These are phyloP conservation scores for Fraxinus angustifolia DNA, from an alignment of 305 asterid species.

Conservation along the genomic window DNA sequence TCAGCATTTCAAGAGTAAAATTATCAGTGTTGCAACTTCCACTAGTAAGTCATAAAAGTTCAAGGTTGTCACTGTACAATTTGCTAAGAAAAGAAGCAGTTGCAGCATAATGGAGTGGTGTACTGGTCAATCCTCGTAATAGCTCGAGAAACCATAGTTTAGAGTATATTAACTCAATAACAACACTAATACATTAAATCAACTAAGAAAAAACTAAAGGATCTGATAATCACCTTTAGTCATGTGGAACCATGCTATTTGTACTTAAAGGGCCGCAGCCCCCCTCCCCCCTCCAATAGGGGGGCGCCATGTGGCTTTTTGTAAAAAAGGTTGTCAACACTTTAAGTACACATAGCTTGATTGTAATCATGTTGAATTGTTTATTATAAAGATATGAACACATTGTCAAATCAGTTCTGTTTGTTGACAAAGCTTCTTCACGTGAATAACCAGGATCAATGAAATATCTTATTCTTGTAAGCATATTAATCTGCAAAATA, in stretches of 20 bases:
- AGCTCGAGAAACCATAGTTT: background rate
- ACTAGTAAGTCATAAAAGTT: conserved; percentile 29
- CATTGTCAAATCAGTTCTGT: conserved; percentile 49
- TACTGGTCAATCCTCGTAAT: conserved; percentile 45
- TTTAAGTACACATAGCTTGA: too few species aligned
- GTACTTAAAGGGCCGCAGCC: too few species aligned
- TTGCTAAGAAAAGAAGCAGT: conserved; percentile 57
- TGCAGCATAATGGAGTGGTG: conserved; percentile 50
- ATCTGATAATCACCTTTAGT: conserved; percentile 32
- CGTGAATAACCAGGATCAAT: conserved; percentile 60
- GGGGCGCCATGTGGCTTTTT: too few species aligned
- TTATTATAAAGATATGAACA: conserved; percentile 27
- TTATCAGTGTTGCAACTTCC: conserved; percentile 28
- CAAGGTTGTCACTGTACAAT: conserved; percentile 54
- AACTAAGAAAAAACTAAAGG: background rate
- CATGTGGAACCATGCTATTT: background rate
- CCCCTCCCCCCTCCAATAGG: too few species aligned
- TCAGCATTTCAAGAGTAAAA: conserved; percentile 34
- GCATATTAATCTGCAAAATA: conserved; percentile 34
- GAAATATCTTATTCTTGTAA: conserved; percentile 50
- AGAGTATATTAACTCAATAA: background rate
- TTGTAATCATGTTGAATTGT: conserved; percentile 11
- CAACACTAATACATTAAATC: background rate
- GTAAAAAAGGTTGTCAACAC: too few species aligned
- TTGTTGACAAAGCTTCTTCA: conserved; percentile 43